Evolutionary conservation across 2,329 filamentous ascomycete species (phyloP).

Genomic region (Aureobasidium uvarum): DNA sequence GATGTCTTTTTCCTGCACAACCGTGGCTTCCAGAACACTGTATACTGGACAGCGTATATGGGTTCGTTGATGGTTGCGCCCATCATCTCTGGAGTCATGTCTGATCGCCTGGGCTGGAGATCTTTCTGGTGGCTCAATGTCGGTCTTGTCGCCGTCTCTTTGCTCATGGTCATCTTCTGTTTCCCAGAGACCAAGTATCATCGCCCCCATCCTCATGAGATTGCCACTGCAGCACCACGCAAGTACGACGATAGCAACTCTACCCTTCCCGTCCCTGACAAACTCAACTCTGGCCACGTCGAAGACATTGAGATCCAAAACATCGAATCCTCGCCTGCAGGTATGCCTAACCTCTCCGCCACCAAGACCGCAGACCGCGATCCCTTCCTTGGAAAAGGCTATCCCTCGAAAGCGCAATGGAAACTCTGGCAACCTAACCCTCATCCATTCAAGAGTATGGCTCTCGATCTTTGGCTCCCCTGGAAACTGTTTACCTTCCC

Average conservation of each 20-base stretch:
- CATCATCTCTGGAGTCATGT: constrained; percentile 62
- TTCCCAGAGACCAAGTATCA: constrained; percentile 65
- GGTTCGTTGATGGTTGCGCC: constrained; percentile 60
- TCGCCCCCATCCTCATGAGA: constrained; percentile 43
- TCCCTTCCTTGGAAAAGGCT: constrained; percentile 56
- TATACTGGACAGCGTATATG: constrained; percentile 63
- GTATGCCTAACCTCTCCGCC: constrained; percentile 32
- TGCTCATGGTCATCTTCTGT: constrained; percentile 56
- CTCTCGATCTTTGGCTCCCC: constrained; percentile 59
- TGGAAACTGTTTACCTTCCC: constrained; percentile 63
- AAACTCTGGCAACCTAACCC: constrained; percentile 51
- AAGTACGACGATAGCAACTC: constrained; percentile 5
- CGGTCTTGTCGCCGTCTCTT: constrained; percentile 51
- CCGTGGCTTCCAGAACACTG: constrained; percentile 60
- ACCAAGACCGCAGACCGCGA: constrained; percentile 49
- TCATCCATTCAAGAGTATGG: constrained; percentile 48
- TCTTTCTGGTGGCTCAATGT: constrained; percentile 67
- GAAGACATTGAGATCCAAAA: constrained; percentile 32
- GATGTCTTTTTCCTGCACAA: constrained; percentile 66
- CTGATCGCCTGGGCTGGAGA: constrained; percentile 57
- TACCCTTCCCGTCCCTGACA: constrained; percentile 24
- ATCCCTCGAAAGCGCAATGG: constrained; percentile 58
- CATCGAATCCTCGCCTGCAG: constrained; percentile 29
- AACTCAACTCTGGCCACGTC: constrained; percentile 15
- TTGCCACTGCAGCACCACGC: constrained; percentile 25